Percentiles rank a stretch among this genome's conserved stretches.
These are phyloP conservation scores for Colletotrichum tofieldiae DNA, from an alignment of 2,329 filamentous ascomycete species.

Conservation along the genomic window DNA sequence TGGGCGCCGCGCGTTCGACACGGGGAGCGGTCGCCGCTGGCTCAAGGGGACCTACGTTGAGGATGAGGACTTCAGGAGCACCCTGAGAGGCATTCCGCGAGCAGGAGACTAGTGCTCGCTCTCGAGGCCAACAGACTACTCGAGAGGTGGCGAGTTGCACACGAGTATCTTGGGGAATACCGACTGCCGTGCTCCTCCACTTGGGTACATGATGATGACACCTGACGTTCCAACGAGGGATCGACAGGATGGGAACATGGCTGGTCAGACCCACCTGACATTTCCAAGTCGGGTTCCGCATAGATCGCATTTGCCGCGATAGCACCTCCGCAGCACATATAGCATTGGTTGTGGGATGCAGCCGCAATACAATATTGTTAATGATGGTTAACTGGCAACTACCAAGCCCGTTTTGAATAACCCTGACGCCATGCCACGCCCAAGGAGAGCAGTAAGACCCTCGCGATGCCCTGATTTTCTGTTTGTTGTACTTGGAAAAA, in stretches of 20 bases:
- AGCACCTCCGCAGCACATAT: neutral
- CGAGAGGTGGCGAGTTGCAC: neutral
- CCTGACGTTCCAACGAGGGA: neutral
- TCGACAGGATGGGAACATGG: neutral
- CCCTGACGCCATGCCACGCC: slow-evolving; percentile 24
- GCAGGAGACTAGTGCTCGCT: neutral
- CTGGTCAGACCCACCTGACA: neutral
- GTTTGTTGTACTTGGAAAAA: neutral
- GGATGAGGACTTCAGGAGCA: slow-evolving; percentile 60
- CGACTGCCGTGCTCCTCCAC: too few species aligned
- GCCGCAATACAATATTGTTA: neutral
- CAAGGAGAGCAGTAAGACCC: neutral
- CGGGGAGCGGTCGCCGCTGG: slow-evolving; percentile 79
- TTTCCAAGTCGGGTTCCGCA: neutral
- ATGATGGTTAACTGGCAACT: neutral
- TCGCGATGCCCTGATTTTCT: neutral
- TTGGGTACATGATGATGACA: neutral
- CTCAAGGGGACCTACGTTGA: slow-evolving; percentile 89
- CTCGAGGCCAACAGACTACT: neutral
- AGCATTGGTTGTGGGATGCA: neutral
- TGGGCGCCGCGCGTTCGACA: slow-evolving; percentile 83
- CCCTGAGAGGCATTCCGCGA: slow-evolving; percentile 8
- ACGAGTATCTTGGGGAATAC: neutral
- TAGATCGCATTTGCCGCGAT: neutral
- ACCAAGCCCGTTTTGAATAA: slow-evolving; percentile 1